Base-by-base conservation (phyloP, 805 yeast genomes). In the Lipomyces mesembrius region DNA sequence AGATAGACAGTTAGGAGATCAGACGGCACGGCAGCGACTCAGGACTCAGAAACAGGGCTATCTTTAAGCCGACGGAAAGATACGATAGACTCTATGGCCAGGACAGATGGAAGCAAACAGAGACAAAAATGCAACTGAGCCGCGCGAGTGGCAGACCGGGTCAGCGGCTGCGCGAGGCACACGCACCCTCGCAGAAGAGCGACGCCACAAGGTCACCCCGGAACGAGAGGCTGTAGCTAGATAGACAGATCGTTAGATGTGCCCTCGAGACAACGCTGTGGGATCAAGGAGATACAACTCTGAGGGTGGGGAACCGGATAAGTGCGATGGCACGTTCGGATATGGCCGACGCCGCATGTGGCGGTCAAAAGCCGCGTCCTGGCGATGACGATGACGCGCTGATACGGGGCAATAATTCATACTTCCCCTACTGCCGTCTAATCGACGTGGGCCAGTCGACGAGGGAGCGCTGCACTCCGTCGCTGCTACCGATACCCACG, bases 291-390 rank as follows among this genome's bases (percentile, higher is more conserved):
- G 32, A 29, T 29, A 29, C 29, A 27, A 27, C 29, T 25, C 53
- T 17, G n/a, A n/a, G n/a, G n/a, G 53, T 8, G 27, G 4, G 53
- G 20, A 49, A n/a, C 20, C 53, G 53, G 22, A 11, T 27, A 49
- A 22, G 27, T 49, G 53, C 53, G 53, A 20, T 2, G 53, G 27
- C 25, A 12, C 27, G 20, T n/a, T 35, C 64, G 64, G 64, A 62
- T 57, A 62, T 57, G 53, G 52, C 64, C 64, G 64, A 43, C 64
- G 64, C 60, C 60, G 60, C 60, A 51, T 55, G 55, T 51, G 58
- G 59, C 34, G 54, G 17, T 14, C 5, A 35, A 11, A 17, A 35
- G 14, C 14, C 39, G 2, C 5, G 14, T 14, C 11, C 39, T 29
- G 32, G 32, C 32, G 6, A 29, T 29, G 32, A 29, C 32, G 32